Conservation (phyloP, 331 rosid genomes). For the Telfairia occidentalis region DNA sequence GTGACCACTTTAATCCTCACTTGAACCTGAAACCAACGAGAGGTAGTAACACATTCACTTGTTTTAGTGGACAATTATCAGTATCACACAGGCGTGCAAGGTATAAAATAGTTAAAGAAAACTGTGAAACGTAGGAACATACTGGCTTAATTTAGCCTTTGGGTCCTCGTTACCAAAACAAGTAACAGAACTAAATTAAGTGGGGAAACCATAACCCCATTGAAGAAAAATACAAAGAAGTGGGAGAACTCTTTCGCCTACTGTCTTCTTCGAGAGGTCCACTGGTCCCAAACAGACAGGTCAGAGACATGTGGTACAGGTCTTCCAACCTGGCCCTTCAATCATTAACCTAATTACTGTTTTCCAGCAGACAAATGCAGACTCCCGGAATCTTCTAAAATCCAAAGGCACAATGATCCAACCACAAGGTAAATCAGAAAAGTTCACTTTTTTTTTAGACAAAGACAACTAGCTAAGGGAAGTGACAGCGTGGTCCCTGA, state of each 20-base stretch:
- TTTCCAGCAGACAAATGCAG: constrained; percentile 24
- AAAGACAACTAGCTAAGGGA: constrained; percentile 6
- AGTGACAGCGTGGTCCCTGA: background rate
- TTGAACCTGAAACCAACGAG: constrained; percentile 48
- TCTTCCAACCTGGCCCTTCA: constrained; percentile 18
- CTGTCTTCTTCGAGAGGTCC: constrained; percentile 1
- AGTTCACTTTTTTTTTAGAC: background rate
- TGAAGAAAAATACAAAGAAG: background rate
- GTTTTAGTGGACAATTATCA: background rate
- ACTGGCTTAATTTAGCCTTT: background rate
- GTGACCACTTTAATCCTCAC: constrained; percentile 82
- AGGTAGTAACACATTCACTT: constrained; percentile 7
- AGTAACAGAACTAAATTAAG: background rate
- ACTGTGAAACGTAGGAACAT: background rate
- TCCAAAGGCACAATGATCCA: constrained; percentile 25
- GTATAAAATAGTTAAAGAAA: background rate
- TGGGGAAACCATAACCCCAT: background rate
- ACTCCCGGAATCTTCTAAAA: constrained; percentile 22
- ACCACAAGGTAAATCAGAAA: constrained; percentile 2
- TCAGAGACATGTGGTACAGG: background rate
- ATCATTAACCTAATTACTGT: constrained; percentile 17
- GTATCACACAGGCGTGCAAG: background rate
- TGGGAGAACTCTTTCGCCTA: background rate
- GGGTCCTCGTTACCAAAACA: background rate
- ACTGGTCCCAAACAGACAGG: background rate